Base-by-base conservation (phyloP, 441 rosid genomes). In the Raphanus hybrid region DNA sequence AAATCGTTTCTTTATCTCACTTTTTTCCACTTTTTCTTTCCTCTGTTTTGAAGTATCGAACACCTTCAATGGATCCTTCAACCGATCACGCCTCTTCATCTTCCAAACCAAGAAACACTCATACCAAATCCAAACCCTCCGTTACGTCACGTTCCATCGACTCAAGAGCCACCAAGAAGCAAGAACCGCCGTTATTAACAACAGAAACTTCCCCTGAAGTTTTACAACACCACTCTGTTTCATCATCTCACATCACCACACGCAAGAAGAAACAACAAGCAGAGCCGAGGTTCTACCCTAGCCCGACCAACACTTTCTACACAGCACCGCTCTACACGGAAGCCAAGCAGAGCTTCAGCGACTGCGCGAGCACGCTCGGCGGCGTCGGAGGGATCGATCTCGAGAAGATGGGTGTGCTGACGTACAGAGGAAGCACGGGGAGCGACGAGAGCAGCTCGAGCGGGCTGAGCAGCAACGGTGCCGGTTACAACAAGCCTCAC, bases 361-460 rank as follows among this genome's bases (percentile, higher is more conserved):
- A 89, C 50, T 81, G 85, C 75, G 81, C 80, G n/a, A 86, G 90
- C 78, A 81, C 81, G 12, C 59, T 87, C 20, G 84, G 80, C 20
- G 84, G 80, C 48, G 75, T 84, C 32, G 85, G 85, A 16, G 74
- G 70, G 2, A 73, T 73, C 50, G 94, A 88, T 69, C 80, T 83
- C 10, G 87, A 87, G 87, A 92, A 89, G 85, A 83, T 82, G n/a
- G 90, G 92, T 58, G 32, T 89, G 41, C 20, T 68, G 29, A 60
- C 71, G 0, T 85, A 86, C 48, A 87, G 97, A 77, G 97, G 87
- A 71, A 92, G 99, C 86, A 91, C 90, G 0, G 91, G 89, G 62
- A 94, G 94, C 75, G 97, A 92, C 48, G 99, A 91, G 79, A 94
- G 97, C 88, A 92, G 91, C 86, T 85, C 88, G 3, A 91, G 96